phyloP scores from a whole-genome alignment of 2,329 filamentous ascomycete genomes.

The Colletotrichum sp. region DNA sequence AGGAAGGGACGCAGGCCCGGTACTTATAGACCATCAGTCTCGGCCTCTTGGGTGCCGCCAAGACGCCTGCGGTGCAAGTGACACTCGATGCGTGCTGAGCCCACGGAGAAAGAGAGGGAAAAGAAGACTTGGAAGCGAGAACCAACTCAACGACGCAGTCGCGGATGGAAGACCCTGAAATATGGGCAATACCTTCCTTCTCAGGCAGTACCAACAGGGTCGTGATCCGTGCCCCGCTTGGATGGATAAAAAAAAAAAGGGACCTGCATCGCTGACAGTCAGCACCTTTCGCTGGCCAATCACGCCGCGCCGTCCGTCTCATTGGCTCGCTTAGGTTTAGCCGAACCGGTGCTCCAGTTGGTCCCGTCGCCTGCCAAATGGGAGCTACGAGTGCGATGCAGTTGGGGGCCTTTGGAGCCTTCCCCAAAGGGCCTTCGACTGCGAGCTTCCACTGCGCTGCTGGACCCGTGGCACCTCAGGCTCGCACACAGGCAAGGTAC shows the following conservation, averaged over 20 bases:
- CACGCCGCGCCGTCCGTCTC: not conserved
- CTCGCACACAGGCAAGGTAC: not conserved
- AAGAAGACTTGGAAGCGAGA: not conserved
- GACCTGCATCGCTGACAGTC: not conserved
- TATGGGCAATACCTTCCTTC: not conserved
- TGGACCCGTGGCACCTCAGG: not conserved
- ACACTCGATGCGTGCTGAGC: not conserved
- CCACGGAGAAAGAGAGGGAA: not conserved
- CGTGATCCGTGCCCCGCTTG: not conserved
- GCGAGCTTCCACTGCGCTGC: not conserved
- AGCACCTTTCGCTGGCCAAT: not conserved
- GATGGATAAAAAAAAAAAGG: not conserved
- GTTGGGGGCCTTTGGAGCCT: not conserved
- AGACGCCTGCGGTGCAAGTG: not conserved
- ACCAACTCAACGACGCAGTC: not conserved
- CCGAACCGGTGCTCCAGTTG: not conserved
- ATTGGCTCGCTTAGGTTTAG: conserved; percentile 11
- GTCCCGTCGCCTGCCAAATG: not conserved
- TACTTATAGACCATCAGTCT: not conserved
- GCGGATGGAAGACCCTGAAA: not conserved
- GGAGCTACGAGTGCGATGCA: not conserved
- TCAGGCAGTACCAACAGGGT: not conserved
- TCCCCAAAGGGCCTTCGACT: not conserved
- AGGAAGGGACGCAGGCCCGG: not conserved
- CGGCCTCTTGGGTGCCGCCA: not conserved